Evolutionary conservation across 495 filamentous ascomycete species (phyloP), one percentile per base, ranked within the genome.

Genomic region (Pseudomonodictys pantanalensis): DNA sequence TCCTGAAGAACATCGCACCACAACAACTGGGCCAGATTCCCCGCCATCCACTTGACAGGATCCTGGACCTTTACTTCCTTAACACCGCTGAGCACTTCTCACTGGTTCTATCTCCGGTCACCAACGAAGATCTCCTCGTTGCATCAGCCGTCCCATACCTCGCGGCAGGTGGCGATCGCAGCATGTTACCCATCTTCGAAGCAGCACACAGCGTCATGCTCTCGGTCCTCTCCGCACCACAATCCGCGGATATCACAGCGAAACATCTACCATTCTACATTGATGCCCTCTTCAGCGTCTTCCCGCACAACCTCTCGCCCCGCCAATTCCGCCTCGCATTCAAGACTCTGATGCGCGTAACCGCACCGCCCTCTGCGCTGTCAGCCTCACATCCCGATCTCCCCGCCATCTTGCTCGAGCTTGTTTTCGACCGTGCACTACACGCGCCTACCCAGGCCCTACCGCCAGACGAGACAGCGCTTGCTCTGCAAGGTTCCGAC

Each of bases 301-400:
- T 97, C 73, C 95, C 93, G 2, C 64, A 77, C 5, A 88, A 88
- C 60, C 83, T 98, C 15, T 92, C 90, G 1, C 81, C 86, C 2
- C 83, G 91, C 6, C 93, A 98, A 75, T 97, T 98, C 75, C 84
- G 92, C 33, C 80, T 97, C 15, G 93, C 92, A 22, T 92, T 96
- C 80, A 91, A 89, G 70, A 92, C 90, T 7, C 76, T 97, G 49
- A 82, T 97, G 64, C 85, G 86, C 65, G 85, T 97, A 50, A 83
- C 90, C n/a, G 84, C 88, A 2, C 91, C 92, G 20, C 92, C 93
- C 0, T 88, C 84, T 29, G 81, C 80, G 15, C 75, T 96, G 30
- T 81, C 87, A 15, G 82, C 79, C 45, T 79, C 73, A 7, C 85
- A 95, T 49, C 91, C 88, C 1, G 76, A 88, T 53, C 81, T 97